Conservation (phyloP, 192 early-diverging fungal species). For the Cetraspora pellucida region DNA sequence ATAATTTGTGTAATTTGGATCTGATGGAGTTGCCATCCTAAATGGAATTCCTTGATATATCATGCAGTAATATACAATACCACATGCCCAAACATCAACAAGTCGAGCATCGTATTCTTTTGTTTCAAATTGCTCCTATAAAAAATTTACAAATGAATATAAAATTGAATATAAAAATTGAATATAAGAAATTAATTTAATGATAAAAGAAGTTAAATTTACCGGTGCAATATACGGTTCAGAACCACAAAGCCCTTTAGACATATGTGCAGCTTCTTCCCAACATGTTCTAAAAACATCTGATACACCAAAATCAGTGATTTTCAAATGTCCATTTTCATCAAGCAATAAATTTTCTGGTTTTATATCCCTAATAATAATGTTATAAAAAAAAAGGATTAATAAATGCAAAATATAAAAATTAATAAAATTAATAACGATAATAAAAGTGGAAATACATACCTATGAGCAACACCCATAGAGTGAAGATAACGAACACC, state of each 20-base stretch:
- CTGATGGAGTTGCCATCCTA: constrained; percentile 59
- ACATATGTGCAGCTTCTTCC: constrained; percentile 74
- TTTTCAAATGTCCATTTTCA: constrained; percentile 79
- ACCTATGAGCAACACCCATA: constrained; percentile 91
- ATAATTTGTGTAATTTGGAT: constrained; percentile 68
- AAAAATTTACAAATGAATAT: background rate
- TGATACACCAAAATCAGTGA: constrained; percentile 98
- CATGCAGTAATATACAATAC: constrained; percentile 89
- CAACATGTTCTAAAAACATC: constrained; percentile 93
- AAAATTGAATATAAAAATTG: background rate
- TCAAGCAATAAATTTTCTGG: constrained; percentile 90
- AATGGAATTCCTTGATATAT: constrained; percentile 70
- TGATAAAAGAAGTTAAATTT: constrained; percentile 51
- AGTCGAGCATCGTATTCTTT: constrained; percentile 88
- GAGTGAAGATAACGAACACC: constrained; percentile 91
- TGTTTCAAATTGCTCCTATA: constrained; percentile 30
- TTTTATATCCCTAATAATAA: constrained; percentile 62
- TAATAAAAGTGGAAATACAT: constrained; percentile 34
- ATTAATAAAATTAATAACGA: constrained; percentile 44
- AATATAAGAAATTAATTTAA: background rate
- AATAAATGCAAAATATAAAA: background rate
- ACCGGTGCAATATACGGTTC: constrained; percentile 98
- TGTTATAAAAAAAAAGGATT: constrained; percentile 13
- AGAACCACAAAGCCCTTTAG: constrained; percentile 89
- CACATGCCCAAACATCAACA: constrained; percentile 94